These are phyloP conservation scores for Castanopsis chinensis DNA, from an alignment of 306 rosid species.

Conservation along the genomic window DNA sequence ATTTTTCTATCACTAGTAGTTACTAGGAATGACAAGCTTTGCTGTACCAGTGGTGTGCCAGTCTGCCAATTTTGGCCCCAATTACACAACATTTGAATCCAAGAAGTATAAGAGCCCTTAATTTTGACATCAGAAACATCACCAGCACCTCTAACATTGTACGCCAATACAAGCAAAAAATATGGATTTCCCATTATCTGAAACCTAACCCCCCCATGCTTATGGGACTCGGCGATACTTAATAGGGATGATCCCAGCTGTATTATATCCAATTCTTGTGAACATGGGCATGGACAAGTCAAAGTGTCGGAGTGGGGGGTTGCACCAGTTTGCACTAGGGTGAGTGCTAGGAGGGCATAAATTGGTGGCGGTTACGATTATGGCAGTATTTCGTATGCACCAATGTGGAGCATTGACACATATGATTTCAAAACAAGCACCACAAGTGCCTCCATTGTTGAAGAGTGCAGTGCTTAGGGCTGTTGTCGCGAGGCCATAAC, in stretches of 20 bases:
- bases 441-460: constrained; percentile 50
- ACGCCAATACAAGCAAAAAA: no score
- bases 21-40: constrained; percentile 47
- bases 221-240: no score
- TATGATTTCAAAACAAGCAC: constrained; percentile 54
- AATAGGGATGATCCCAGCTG: no score
- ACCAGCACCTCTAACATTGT: no score
- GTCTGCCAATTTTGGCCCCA: constrained; percentile 67
- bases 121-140: constrained; percentile 19
- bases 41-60: constrained; percentile 29
- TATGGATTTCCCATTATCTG: no score
- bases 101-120: constrained; percentile 19
- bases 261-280: no score
- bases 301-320: constrained; percentile 1
- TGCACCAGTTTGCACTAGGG: constrained; percentile 49
- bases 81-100: constrained; percentile 43
- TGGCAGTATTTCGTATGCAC: constrained; percentile 36
- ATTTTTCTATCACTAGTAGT: constrained; percentile 38
- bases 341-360: constrained; percentile 54
- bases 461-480: constrained; percentile 56
- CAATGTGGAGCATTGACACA: constrained; percentile 46
- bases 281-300: no score
- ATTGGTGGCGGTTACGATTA: constrained; percentile 61
- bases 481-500: no score
- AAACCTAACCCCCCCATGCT: no score